Conservation (phyloP, 306 rosid genomes). For the Urtica urens region DNA sequence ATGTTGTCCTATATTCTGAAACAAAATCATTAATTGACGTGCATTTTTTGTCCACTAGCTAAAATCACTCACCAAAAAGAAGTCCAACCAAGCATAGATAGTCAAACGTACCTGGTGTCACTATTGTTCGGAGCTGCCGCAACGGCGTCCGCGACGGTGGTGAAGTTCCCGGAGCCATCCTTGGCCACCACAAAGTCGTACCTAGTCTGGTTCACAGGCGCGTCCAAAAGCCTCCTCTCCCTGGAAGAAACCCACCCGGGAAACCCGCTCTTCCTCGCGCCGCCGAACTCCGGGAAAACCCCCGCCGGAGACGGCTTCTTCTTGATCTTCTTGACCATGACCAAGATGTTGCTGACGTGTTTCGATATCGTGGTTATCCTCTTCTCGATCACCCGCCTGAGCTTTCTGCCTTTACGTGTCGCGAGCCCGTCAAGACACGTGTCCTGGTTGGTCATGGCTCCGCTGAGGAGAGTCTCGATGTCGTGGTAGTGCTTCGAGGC, state of each 20-base stretch:
- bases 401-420: slow-evolving; percentile 9
- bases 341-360: slow-evolving; percentile 62
- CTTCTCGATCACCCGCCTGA: slow-evolving; percentile 25
- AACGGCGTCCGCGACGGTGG: slow-evolving; percentile 50
- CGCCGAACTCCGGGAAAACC: slow-evolving; percentile 39
- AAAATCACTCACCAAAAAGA: no score
- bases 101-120: slow-evolving; percentile 40
- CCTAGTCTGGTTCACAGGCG: slow-evolving; percentile 28
- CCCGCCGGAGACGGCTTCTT: neutral
- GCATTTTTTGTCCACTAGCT: no score
- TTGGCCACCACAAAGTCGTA: slow-evolving; percentile 61
- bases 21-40: no score
- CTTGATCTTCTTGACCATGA: slow-evolving; percentile 58
- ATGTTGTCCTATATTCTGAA: no score
- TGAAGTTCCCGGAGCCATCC: slow-evolving; percentile 75
- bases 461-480: slow-evolving; percentile 52
- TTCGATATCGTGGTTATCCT: slow-evolving; percentile 23
- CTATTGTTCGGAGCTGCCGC: slow-evolving; percentile 75
- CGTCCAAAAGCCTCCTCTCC: slow-evolving; percentile 46
- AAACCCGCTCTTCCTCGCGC: slow-evolving; percentile 37
- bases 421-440: slow-evolving; percentile 84
- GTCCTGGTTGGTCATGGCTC: slow-evolving; percentile 73
- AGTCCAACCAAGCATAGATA: neutral
- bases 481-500: slow-evolving; percentile 19
- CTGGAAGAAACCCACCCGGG: slow-evolving; percentile 47